These are phyloP conservation scores for Pythium phragmiticola DNA, from an alignment of 352 stramenopile genomes.

Conservation along the genomic window DNA sequence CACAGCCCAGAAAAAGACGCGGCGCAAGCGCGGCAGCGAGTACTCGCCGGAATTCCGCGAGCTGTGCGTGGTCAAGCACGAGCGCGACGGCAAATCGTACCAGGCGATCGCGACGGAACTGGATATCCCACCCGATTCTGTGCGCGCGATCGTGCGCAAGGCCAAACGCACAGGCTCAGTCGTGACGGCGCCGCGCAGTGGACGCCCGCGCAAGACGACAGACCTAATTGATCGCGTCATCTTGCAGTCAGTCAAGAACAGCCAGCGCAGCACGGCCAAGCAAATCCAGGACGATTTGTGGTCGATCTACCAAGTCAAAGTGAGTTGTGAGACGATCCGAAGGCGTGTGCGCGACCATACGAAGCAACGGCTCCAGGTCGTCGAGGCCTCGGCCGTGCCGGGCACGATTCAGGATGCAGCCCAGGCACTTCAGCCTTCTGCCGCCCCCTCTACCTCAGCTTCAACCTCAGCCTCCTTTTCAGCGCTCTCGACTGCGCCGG, in stretches of 20 bases:
- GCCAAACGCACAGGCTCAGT: conserved; percentile 61
- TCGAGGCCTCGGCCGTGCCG: conserved; percentile 2
- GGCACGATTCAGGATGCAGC: background rate
- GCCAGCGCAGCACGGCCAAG: conserved; percentile 54
- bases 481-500: background rate
- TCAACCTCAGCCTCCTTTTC: too few relatives aligned
- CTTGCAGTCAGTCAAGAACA: conserved; percentile 52
- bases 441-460: too few relatives aligned
- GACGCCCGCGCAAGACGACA: conserved; percentile 63
- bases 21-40: conserved; percentile 44
- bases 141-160: conserved; percentile 66
- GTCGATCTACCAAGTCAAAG: conserved; percentile 54
- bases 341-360: conserved; percentile 55
- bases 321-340: conserved; percentile 61
- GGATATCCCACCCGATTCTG: conserved; percentile 52
- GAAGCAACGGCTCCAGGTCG: conserved; percentile 17
- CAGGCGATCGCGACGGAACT: conserved; percentile 51
- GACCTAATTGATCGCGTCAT: conserved; percentile 68
- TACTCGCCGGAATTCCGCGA: conserved; percentile 57
- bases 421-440: background rate
- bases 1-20: conserved; percentile 5
- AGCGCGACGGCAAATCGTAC: conserved; percentile 55
- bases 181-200: conserved; percentile 48
- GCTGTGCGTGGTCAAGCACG: conserved; percentile 52
- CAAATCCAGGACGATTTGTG: conserved; percentile 60